Percentiles rank a stretch among this genome's conserved stretches.
Conservation (phyloP, 352 stramenopile species). For the Phytopythium mirpurense region DNA sequence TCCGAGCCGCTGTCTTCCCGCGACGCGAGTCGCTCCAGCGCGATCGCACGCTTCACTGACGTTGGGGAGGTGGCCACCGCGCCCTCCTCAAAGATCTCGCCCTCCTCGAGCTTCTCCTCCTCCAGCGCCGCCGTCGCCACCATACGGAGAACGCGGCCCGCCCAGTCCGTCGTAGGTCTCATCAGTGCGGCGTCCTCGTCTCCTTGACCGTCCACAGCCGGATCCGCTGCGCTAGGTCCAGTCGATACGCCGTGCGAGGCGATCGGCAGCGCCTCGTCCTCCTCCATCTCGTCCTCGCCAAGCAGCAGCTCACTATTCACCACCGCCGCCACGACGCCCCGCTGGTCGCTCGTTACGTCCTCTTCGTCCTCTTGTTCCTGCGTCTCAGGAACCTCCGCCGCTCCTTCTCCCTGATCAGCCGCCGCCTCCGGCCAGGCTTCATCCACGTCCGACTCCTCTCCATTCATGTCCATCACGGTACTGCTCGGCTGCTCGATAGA, state of each 20-base stretch:
- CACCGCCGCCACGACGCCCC: neutral
- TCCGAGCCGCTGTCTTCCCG: conserved; percentile 11
- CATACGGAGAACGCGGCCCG: conserved; percentile 8
- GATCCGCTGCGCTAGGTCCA: too few relatives aligned
- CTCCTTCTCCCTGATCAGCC: conserved; percentile 4
- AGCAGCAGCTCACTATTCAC: conserved; percentile 5
- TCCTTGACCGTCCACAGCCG: too few relatives aligned
- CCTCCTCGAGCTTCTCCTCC: conserved; percentile 50
- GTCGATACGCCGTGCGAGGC: neutral
- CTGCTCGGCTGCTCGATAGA: neutral
- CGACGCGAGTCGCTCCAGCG: conserved; percentile 17
- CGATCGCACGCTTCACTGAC: conserved; percentile 36
- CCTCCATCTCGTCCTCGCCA: conserved; percentile 22
- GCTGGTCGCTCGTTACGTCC: conserved; percentile 2
- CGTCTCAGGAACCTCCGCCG: conserved; percentile 3
- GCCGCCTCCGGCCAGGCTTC: conserved; percentile 38
- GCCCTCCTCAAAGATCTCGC: conserved; percentile 72
- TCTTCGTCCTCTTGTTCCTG: conserved; percentile 1
- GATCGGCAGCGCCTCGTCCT: conserved; percentile 30
- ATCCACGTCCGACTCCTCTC: conserved; percentile 55
- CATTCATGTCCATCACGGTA: neutral
- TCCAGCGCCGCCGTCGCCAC: conserved; percentile 4
- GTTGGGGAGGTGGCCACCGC: conserved; percentile 23
- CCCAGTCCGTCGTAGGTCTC: neutral
- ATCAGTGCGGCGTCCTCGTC: neutral